Evolutionary conservation across 1,284 basidiomycete genomes (phyloP), one percentile per base, ranked within the genome.

Genomic region (Apiotrichum domesticum): DNA sequence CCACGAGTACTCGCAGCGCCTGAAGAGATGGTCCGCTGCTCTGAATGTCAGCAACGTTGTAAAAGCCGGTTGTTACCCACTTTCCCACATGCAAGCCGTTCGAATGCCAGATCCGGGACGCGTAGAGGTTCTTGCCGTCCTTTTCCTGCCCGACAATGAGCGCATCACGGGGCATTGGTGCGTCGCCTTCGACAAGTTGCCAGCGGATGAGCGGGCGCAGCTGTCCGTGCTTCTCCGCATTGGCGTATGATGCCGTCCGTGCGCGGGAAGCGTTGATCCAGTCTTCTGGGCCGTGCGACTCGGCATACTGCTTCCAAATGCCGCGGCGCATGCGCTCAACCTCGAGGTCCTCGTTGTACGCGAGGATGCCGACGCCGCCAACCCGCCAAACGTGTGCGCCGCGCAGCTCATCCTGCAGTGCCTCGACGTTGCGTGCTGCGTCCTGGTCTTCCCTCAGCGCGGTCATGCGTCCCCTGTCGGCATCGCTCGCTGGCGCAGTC

Each of bases 211-310:
- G 58, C 2, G 73, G 73, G 43, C 66, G 66, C 21, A 67, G 58
- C 10, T 61, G 58, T 9, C 44, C 47, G 35, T 44, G 37, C 10
- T 40, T 15, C 11, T n/a, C 37, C 2, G 57, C 53, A 4, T 56
- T 40, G 14, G 51, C 56, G 54, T 72, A 74, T 14, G 64, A 63
- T 4, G 62, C 83, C 11, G 79, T 84, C n/a, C 80, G 88, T 29
- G 83, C 85, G 6, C 78, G 87, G 29, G 80, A 85, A 14, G 84
- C 80, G 4, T 84, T 85, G 60, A 84, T 82, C 71, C 84, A 87
- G 67, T 87, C 87, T 14, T 63, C 61, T 35, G 56, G 52, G 5
- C 63, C 63, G 46, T 68, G 46, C 3, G 50, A 21, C 4, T 50
- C 43, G 21, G 45, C 29, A 61, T 62, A 72, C n/a, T 66, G 57